Percentiles rank a stretch among this genome's conserved stretches.
Evolutionary conservation across 2,329 filamentous ascomycete genomes (phyloP).

Genomic region (Xylaria hypoxylon): DNA sequence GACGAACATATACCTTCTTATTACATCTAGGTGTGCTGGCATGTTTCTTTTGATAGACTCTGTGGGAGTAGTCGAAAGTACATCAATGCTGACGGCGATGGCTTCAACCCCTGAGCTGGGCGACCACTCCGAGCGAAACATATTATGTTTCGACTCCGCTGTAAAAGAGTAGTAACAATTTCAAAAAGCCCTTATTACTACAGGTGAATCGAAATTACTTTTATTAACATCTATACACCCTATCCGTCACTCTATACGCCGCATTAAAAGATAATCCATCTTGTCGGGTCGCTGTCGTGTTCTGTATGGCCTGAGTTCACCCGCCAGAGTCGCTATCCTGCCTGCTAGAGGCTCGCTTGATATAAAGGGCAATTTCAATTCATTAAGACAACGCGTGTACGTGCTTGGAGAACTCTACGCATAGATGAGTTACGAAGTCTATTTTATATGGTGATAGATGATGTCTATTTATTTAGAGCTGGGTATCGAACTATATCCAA

Average conservation of each 20-base stretch:
- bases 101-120: conserved; percentile 33
- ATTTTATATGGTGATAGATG: conserved; percentile 25
- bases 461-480: conserved; percentile 24
- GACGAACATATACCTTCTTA: neutral
- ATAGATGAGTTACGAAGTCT: conserved; percentile 20
- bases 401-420: conserved; percentile 25
- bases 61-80: neutral
- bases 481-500: neutral
- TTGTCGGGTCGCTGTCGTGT: conserved; percentile 11
- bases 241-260: neutral
- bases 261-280: conserved; percentile 18
- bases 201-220: neutral
- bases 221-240: neutral
- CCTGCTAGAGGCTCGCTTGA: conserved; percentile 37
- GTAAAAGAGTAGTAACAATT: neutral
- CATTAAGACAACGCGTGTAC: conserved; percentile 42
- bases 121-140: neutral
- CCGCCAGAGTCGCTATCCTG: conserved; percentile 23
- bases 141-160: neutral
- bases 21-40: neutral
- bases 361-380: conserved; percentile 46
- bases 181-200: neutral
- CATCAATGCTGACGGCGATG: conserved; percentile 12
- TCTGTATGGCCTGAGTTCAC: conserved; percentile 38
- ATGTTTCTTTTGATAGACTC: neutral